Evolutionary conservation across 441 rosid species (phyloP), one percentile per base, ranked within the genome.

Genomic region (Syzygium syzygioides): DNA sequence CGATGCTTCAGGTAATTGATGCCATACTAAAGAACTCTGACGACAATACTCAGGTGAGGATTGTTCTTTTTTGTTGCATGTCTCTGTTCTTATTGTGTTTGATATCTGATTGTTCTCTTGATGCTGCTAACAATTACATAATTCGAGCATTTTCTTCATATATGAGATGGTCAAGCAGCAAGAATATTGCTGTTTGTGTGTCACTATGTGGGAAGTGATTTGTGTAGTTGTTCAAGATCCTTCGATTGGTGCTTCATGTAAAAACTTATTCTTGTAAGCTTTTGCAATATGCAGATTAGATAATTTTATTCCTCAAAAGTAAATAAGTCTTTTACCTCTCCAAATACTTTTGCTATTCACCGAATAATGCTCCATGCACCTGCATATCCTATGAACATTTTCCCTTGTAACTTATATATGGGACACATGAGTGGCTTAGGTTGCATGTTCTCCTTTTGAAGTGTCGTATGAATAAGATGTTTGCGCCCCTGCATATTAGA

Each of bases 1-100:
- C 99, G 87, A 98, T 98, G 99, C 97, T 98, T 91, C 99, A 98
- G 93, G 96, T 97, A 56, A 95, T 97, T 76, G 99, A 98, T 89
- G 98, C 98, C 86, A 95, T 98, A 85, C 76, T 98, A 90, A 97
- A 95, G 94, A 98, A 98, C 91, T 96, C 98, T 12, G 95, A 95
- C 86, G 99, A 98, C 94, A 95, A 95, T 87, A 97, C 99, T 84
- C 95, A 98, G 98, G 99, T 96, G 80, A 87, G 87, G 28, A 80
- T 62, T 57, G 87, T 87, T 64, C 26, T 85, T 88, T 87, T 87
- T 37, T 17, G 53, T 45, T 71, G 15, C 83, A 89, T 76, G 55
- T 45, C 87, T 88, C 66, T 56, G 34, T 59, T 37, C 80, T 71
- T 37, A 76, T 41, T 76, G n/a, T 76, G n/a, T 76, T 37, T 41